Percentiles rank a stretch among this genome's conserved stretches.
Evolutionary conservation across 306 rosid genomes (phyloP).

Genomic region (Rosa lucieae): DNA sequence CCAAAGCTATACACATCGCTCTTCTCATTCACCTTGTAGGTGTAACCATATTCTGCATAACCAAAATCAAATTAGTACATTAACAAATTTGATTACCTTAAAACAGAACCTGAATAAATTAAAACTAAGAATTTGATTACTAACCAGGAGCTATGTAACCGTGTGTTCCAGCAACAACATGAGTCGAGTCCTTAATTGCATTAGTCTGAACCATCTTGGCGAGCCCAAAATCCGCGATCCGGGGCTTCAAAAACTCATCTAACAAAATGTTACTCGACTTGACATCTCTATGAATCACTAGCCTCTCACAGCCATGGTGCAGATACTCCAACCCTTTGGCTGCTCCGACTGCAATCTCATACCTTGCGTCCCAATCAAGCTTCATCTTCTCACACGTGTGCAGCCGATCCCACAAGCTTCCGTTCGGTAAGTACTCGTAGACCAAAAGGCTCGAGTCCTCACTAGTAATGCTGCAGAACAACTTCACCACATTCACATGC

Average conservation of each 20-base stretch:
- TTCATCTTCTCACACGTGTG: slow-evolving; percentile 60
- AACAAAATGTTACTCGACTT: slow-evolving; percentile 88
- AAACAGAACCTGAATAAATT: not conserved
- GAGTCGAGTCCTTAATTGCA: slow-evolving; percentile 55
- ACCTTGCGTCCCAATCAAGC: slow-evolving; percentile 89
- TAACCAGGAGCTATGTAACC: slow-evolving; percentile 97
- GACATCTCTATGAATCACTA: slow-evolving; percentile 85
- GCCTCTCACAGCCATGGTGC: slow-evolving; percentile 79
- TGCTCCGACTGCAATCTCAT: slow-evolving; percentile 78
- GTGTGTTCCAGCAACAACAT: slow-evolving; percentile 82
- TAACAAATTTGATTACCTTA: not conserved
- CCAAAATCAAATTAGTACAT: slow-evolving; percentile 14
- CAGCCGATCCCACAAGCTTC: slow-evolving; percentile 88
- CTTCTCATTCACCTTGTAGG: slow-evolving; percentile 78
- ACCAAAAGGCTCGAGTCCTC: slow-evolving; percentile 90
- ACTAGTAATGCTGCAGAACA: slow-evolving; percentile 84
- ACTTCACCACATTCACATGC: slow-evolving; percentile 93
- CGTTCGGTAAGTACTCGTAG: slow-evolving; percentile 80
- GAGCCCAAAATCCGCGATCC: slow-evolving; percentile 88
- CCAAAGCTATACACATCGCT: slow-evolving; percentile 95
- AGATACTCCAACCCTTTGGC: slow-evolving; percentile 94
- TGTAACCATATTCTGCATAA: slow-evolving; percentile 79
- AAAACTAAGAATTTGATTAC: slow-evolving; percentile 7
- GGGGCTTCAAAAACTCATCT: slow-evolving; percentile 85
- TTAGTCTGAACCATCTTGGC: slow-evolving; percentile 69